Evolutionary conservation across 257 asterid species (phyloP), one percentile per base, ranked within the genome.

Genomic region (Solanum dulcamara): DNA sequence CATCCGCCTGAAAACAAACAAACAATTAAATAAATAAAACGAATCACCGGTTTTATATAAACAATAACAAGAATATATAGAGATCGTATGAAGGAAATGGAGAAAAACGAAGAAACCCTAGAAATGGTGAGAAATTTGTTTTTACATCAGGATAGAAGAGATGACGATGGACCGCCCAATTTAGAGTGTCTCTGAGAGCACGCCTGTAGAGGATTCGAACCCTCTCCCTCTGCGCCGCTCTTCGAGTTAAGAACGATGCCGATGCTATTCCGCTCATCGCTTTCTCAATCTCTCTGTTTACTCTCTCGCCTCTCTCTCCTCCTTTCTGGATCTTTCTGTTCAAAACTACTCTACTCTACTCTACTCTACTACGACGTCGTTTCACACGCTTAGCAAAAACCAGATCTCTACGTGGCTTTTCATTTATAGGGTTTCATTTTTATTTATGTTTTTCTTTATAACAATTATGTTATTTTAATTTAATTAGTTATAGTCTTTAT

Each of bases 101-200:
- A 18, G 32, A 51, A 50, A 89, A 90, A 91, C 87, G 51, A 81
- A 24, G 20, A 86, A 91, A 89, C 90, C 91, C 92, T 88, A 89
- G 72, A 82, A 57, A 68, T 79, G 60, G 33, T 68, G 87, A 71
- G 38, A 35, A 51, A 66, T 40, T n/a, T n/a, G 71, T 30, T 40
- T 46, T 89, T 91, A 97, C 99, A 89, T 97, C 98, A 42, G 91
- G 81, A 87, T 95, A 97, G 86, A 97, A 97, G 93, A 95, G 95
- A 87, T 95, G 99, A 90, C 99, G 98, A 92, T 97, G 98, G 86
- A 97, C 99, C 40, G 98, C 98, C 98, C 98, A 97, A 88, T 93
- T 97, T 86, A 97, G 98, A 83, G 99, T 94, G 87, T 97, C 98
- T 91, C 93, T 94, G 89, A 97, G 98, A 22, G 99, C 93, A 81